Evolutionary conservation across 257 asterid species (phyloP).

Genomic region (Henckelia pumila): DNA sequence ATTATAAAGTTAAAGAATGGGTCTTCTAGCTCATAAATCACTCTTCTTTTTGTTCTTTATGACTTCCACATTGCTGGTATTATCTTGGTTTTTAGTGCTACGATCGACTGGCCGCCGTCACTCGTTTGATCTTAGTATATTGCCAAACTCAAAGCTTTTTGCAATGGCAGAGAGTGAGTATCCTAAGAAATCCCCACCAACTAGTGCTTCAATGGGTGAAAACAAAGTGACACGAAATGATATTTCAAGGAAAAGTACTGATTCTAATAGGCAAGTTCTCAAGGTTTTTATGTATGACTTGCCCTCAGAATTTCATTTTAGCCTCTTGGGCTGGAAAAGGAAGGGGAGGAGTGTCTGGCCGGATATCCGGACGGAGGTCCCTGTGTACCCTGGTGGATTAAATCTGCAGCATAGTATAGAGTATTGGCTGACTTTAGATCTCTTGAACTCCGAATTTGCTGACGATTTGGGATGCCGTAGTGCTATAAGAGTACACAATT

Average conservation of each 20-base stretch:
- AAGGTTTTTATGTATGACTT: slow-evolving; percentile 61
- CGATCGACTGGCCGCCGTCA: slow-evolving; percentile 49
- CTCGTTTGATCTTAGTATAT: slow-evolving; percentile 30
- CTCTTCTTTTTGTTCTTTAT: slow-evolving; percentile 59
- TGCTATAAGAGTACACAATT: slow-evolving; percentile 43
- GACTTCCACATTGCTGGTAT: slow-evolving; percentile 53
- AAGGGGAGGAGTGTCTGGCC: slow-evolving; percentile 44
- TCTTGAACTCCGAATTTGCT: slow-evolving; percentile 34
- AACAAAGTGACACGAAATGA: too few species aligned
- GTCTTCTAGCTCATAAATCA: slow-evolving; percentile 47
- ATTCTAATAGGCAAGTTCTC: slow-evolving; percentile 35
- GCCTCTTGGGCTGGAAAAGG: slow-evolving; percentile 48
- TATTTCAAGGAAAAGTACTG: slow-evolving; percentile 30
- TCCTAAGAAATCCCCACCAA: slow-evolving; percentile 15
- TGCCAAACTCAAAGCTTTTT: slow-evolving; percentile 35
- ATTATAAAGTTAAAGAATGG: slow-evolving; percentile 47
- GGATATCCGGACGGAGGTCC: slow-evolving; percentile 14
- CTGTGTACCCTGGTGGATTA: slow-evolving; percentile 60
- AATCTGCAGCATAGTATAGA: slow-evolving; percentile 61
- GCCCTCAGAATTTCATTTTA: slow-evolving; percentile 59
- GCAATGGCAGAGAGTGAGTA: slow-evolving; percentile 27
- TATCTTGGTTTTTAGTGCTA: slow-evolving; percentile 77
- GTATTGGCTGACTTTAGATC: slow-evolving; percentile 65
- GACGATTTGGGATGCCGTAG: slow-evolving; percentile 42
- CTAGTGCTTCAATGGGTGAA: slow-evolving; percentile 22